Evolutionary conservation across 2,329 filamentous ascomycete genomes (phyloP).

Genomic region (Alternaria solani): DNA sequence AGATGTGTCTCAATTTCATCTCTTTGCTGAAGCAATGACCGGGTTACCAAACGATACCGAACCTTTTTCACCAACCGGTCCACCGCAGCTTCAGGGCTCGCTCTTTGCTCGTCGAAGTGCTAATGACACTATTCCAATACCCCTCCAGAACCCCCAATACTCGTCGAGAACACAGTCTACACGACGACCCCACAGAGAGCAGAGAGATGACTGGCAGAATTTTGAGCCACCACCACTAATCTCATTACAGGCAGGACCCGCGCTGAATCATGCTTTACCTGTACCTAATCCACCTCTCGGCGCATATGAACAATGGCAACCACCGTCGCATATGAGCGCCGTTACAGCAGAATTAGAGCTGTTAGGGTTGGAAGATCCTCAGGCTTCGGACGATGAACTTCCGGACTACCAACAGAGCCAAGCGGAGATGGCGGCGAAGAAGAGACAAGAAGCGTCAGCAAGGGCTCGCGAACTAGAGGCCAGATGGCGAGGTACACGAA

Average conservation of each 20-base stretch:
- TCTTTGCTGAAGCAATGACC: constrained; percentile 52
- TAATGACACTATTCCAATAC: constrained; percentile 38
- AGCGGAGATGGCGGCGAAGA: constrained; percentile 53
- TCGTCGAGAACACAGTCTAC: constrained; percentile 19
- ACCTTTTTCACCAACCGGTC: constrained; percentile 41
- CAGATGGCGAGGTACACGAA: constrained; percentile 48
- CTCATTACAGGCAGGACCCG: constrained; percentile 20
- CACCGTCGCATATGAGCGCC: constrained; percentile 30
- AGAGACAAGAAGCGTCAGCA: constrained; percentile 52
- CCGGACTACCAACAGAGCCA: constrained; percentile 59
- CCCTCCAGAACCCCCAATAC: constrained; percentile 28
- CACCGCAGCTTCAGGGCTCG: constrained; percentile 44
- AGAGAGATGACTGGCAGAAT: constrained; percentile 37
- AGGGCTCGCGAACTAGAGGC: constrained; percentile 56
- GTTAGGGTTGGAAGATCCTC: constrained; percentile 42
- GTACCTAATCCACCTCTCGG: constrained; percentile 9
- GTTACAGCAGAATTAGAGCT: constrained; percentile 44
- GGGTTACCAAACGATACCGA: constrained; percentile 44
- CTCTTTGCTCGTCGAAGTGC: constrained; percentile 42
- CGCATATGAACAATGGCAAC: constrained; percentile 25
- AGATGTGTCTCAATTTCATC: constrained; percentile 47
- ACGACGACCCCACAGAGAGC: constrained; percentile 12
- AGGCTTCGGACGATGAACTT: constrained; percentile 49
- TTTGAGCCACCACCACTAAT: constrained; percentile 29
- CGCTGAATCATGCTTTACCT: constrained; percentile 17